A percentile compares a stretch with the other conserved stretches of the same genome.
phyloP scores from a whole-genome alignment of 2,329 filamentous ascomycete genomes.

The Colletotrichum simmondsii region DNA sequence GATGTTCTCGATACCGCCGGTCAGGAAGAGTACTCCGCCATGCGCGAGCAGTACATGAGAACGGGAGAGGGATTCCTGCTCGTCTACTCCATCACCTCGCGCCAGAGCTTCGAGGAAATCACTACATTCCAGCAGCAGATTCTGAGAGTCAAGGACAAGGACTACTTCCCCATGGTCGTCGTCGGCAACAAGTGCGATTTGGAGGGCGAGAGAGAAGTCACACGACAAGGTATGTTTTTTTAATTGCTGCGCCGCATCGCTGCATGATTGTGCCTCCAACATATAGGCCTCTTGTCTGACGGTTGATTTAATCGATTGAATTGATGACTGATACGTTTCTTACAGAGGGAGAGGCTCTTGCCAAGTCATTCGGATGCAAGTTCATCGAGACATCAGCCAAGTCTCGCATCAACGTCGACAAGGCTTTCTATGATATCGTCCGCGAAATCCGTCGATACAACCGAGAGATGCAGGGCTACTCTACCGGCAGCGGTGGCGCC shows the following conservation, averaged over 20 bases:
- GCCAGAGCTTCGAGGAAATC: conserved; percentile 98
- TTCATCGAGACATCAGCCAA: conserved; percentile 99
- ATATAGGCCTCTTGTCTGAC: not conserved
- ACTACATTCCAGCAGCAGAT: conserved; percentile 99
- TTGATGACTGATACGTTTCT: not conserved
- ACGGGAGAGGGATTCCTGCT: conserved; percentile 98
- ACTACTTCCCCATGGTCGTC: conserved; percentile 99
- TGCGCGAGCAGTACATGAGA: conserved; percentile 99
- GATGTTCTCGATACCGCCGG: conserved; percentile 98
- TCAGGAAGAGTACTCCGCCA: conserved; percentile 98
- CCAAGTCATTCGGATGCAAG: conserved; percentile 90
- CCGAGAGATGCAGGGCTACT: conserved; percentile 94
- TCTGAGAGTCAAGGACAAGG: conserved; percentile 97
- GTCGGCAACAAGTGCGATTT: conserved; percentile 99
- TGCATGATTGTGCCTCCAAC: not conserved
- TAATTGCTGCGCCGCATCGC: conserved; percentile 8
- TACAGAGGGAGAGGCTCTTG: conserved; percentile 89
- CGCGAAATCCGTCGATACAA: conserved; percentile 98
- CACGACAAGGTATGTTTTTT: conserved; percentile 80
- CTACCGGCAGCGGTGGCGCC: conserved; percentile 74
- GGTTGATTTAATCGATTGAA: not conserved
- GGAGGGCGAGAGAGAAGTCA: conserved; percentile 90
- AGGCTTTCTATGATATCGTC: conserved; percentile 98
- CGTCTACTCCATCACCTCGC: conserved; percentile 97
- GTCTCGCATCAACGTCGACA: conserved; percentile 97